Evolutionary conservation across 139 green algal genomes (phyloP).

Genomic region (Chlorella sp.): DNA sequence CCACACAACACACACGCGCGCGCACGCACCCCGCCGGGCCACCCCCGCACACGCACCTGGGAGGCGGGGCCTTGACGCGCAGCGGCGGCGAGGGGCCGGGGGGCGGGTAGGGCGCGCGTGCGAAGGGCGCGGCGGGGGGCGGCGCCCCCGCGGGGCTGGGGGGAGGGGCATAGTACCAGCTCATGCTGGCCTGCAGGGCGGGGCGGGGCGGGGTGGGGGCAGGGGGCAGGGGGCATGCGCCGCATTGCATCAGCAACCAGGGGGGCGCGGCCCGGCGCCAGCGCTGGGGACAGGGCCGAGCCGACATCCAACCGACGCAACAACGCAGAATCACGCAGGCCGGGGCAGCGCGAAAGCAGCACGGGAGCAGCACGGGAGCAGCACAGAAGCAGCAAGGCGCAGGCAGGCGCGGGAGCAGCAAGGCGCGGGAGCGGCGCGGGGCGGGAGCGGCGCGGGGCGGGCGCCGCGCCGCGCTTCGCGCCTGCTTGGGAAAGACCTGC

Average conservation of each 20-base stretch:
- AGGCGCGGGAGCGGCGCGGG: background rate
- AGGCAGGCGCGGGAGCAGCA: background rate
- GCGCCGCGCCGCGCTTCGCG: background rate
- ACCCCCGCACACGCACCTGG: slow-evolving; percentile 2
- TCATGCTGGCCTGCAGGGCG: no score
- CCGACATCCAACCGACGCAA: no score
- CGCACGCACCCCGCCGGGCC: background rate
- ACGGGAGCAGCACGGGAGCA: no score
- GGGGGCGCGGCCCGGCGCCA: background rate
- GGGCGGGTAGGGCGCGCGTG: slow-evolving; percentile 35
- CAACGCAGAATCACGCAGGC: no score
- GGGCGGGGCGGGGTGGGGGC: background rate
- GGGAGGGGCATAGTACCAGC: slow-evolving; percentile 2
- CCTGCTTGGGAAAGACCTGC: slow-evolving; percentile 20
- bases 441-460: background rate
- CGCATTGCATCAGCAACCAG: background rate
- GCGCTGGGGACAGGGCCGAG: no score
- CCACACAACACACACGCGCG: background rate
- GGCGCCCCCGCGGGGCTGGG: slow-evolving; percentile 7
- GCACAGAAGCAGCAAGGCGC: no score
- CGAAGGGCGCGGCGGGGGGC: slow-evolving; percentile 21
- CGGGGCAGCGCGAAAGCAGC: no score
- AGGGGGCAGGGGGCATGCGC: background rate
- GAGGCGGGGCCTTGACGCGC: slow-evolving; percentile 16
- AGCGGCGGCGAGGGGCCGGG: slow-evolving; percentile 16